phyloP scores from a whole-genome alignment of 305 asterid genomes.

The Rubia balearica region DNA sequence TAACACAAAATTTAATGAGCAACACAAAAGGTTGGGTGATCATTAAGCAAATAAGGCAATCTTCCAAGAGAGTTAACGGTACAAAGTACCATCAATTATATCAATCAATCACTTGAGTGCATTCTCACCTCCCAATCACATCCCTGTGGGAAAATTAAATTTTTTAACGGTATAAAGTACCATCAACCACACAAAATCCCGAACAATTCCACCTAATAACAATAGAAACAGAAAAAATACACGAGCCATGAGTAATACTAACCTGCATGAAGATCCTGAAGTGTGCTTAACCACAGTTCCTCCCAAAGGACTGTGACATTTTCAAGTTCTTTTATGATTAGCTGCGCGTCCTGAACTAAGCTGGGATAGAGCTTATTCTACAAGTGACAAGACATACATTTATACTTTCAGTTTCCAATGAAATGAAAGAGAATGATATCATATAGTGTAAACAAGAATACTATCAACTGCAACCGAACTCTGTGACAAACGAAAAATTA shows the following conservation, averaged over 20 bases:
- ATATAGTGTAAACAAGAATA: background rate
- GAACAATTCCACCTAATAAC: background rate
- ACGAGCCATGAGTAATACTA: background rate
- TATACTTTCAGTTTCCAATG: conserved; percentile 4
- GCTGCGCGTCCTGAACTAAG: conserved; percentile 82
- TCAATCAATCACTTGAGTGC: no score
- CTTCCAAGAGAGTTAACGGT: background rate
- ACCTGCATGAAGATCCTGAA: conserved; percentile 99
- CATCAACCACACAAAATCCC: conserved; percentile 2
- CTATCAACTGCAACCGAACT: background rate
- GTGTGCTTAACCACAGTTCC: conserved; percentile 98
- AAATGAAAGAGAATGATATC: background rate
- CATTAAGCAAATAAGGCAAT: background rate
- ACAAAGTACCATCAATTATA: background rate
- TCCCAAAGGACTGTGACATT: conserved; percentile 98
- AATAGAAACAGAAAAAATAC: background rate
- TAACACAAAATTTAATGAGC: conserved; percentile 1
- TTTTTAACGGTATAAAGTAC: conserved; percentile 7
- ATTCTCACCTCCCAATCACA: background rate
- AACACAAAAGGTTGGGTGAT: background rate
- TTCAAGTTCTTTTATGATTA: conserved; percentile 94
- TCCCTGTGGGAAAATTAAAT: conserved; percentile 3
- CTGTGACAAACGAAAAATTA: background rate
- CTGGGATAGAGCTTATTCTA: conserved; percentile 86
- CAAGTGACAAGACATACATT: conserved; percentile 19